Base-by-base conservation (phyloP, 192 early-diverging fungal species). In the Coemansia sp. region DNA sequence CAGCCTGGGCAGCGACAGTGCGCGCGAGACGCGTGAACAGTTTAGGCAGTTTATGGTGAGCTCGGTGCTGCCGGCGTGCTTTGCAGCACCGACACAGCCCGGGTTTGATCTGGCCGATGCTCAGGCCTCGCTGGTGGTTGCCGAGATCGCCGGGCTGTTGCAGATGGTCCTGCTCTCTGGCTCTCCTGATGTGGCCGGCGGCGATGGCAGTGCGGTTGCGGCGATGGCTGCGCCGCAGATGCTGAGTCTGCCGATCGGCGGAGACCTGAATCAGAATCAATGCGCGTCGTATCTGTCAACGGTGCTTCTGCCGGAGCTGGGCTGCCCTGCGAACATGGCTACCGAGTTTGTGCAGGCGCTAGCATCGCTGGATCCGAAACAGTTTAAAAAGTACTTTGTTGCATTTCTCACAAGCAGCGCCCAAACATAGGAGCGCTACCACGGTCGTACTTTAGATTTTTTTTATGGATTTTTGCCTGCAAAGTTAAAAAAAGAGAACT, bases 31-130 rank as follows among this genome's bases (percentile, higher is more conserved):
- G 27, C 77, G 78, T 28, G 58, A 38, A 21, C 65, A 70, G 69
- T 92, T 90, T 65, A 81, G 83, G 49, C 83, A 84, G 43, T 93
- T 94, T 70, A 84, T 91, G 40, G 90, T 87, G 58, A 84, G 87
- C 46, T 81, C 85, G 12, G 86, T 93, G 14, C 56, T 92, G 1
- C 86, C 88, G 6, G 71, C 84, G 44, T 84, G 87, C 43, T 97
- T 97, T 64, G 87, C 89, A 69, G 81, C 93, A 23, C 91, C 92
- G 0, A 83, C 92, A 77, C 86, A 85, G 25, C 24, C 81, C 10
- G 75, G 66, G 21, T 95, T 95, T 77, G 80, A 88, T 61, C 60
- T 87, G 30, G 56, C 77, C 25, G 93, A 95, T 64, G 93, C 89
- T 2, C 87, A 91, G 69, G 77, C 87, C 5, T 64, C 86, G 57